Evolutionary conservation across 2,329 filamentous ascomycete genomes (phyloP), one percentile per base, ranked within the genome.

Genomic region (Ophiocordyceps australis): DNA sequence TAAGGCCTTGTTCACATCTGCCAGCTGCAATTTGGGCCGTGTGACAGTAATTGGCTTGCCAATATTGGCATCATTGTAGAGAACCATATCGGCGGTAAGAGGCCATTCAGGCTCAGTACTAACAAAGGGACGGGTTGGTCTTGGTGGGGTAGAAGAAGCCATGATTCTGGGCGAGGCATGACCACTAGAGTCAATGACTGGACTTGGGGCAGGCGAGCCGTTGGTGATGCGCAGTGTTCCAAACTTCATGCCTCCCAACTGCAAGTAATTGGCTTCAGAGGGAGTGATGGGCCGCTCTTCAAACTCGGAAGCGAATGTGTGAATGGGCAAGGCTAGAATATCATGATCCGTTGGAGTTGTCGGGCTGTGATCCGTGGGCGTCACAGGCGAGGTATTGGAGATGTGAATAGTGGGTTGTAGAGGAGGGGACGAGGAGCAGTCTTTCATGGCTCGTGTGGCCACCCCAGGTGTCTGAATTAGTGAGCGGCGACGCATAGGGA

Each of bases 181-280:
- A 7, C 24, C 22, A 5, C 24, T 19, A 20, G 15, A 24, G 28
- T 32, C 31, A 10, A n/a, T 9, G 7, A 15, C 22, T 18, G 26
- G 43, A 36, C 59, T 66, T n/a, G 49, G 45, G 10, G 45, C 43
- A 3, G 70, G 69, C 4, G 53, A 50, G 10, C 66, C 69, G 41
- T 75, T 75, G 14, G 55, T 71, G 29, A 75, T 73, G 19, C 65
- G 60, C 25, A 75, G 38, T 2, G 66, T 66, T 3, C 71, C 71
- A 27, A 71, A 59, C 39, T 69, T 70, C 39, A 71, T 74, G 9
- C 57, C 64, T 4, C 70, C 70, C 17, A 68, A 59, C 23, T 72
- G 65, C 31, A 55, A 55, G 36, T 73, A 74, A n/a, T 65, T 58
- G 16, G 52, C 43, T 14, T 72, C 67, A 21, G 50, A 59, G 0